Evolutionary conservation across 2,329 filamentous ascomycete species (phyloP), one percentile per base, ranked within the genome.

Genomic region (Seiridium cupressi): DNA sequence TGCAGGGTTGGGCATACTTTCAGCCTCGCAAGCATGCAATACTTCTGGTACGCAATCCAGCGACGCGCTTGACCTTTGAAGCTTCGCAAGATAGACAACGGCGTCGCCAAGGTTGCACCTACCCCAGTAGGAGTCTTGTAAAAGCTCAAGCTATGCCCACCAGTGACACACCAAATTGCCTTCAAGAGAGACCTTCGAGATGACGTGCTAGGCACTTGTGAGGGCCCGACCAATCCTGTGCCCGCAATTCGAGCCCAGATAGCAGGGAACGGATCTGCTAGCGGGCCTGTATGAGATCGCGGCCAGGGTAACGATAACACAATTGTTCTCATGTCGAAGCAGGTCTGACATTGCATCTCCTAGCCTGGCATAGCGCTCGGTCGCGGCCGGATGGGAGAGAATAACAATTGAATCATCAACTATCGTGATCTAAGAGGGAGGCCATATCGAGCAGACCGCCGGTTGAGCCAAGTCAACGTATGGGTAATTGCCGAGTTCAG

Each of bases 151-250:
- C 40, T 44, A 18, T 13, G 36, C 11, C 18, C 2, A n/a, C 36
- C 49, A 44, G 51, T 55, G 51, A 55, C 51, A 55, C 51, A 55
- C 36, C 36, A 44, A 55, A 55, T 42, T 26, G 10, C 44, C 18
- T 35, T 35, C 18, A 11, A 10, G 18, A 55, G n/a, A 42, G 8
- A 32, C 9, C 26, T 42, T 55, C 36, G 36, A 10, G 38, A 55
- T 55, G 36, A 38, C 51, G 51, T 55, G 51, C 51, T 55, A 31
- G 51, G 44, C 8, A n/a, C 38, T 55, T 55, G 51, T 55, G 51
- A 38, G 51, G 51, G n/a, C n/a, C 9, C n/a, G 26, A 31, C 51
- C 36, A 55, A 34, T 44, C 46, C 6, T 31, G 11, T 18, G 51
- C 32, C 49, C 34, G 34, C 34, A 35, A 13, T 36, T 40, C 32